Evolutionary conservation across 1,284 basidiomycete species (phyloP), one percentile per base, ranked within the genome.

Genomic region (Tilletia caries): DNA sequence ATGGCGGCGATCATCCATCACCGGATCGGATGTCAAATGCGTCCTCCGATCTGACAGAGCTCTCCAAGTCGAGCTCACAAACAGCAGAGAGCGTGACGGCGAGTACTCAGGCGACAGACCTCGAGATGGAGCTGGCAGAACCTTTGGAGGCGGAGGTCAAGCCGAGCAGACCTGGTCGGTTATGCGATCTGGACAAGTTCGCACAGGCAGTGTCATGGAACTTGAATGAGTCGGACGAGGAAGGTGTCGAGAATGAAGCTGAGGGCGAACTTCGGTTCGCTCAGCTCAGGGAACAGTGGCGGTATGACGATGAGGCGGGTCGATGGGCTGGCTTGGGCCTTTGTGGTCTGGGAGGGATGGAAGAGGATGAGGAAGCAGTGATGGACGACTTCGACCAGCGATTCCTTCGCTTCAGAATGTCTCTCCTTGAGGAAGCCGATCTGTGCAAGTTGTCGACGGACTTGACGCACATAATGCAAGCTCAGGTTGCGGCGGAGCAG

Each of bases 401-500:
- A 64, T 82, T 82, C 68, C 76, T 82, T 68, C 75, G 76, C n/a
- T 82, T 79, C 75, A 76, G 81, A 44, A 82, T 82, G 77, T 76
- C 71, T 0, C 66, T 82, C 58, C 72, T 82, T 12, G 79, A 82
- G 68, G 80, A 82, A 44, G 67, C 75, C n/a, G 80, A 82, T 52
- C 64, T 82, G 68, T 66, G 79, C 33, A 82, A 80, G 70, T 70
- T 82, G 12, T 79, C 77, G 44, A 82, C 81, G 25, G 81, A 82
- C 65, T 73, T 79, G 52, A 82, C 76, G 29, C 77, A 82, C 68
- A 75, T 82, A 64, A 79, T 78, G 62, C 79, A 80, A 48, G 81
- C 80, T 3, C 76, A 81, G 50, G 75, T 78, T 25, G 80, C 79
- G 1, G 76, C 76, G 18, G 79, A 80, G 43, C 70, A 72, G 8